These are phyloP conservation scores for Kitagawia praeruptora DNA, from an alignment of 129 eudicot genomes.

Conservation along the genomic window DNA sequence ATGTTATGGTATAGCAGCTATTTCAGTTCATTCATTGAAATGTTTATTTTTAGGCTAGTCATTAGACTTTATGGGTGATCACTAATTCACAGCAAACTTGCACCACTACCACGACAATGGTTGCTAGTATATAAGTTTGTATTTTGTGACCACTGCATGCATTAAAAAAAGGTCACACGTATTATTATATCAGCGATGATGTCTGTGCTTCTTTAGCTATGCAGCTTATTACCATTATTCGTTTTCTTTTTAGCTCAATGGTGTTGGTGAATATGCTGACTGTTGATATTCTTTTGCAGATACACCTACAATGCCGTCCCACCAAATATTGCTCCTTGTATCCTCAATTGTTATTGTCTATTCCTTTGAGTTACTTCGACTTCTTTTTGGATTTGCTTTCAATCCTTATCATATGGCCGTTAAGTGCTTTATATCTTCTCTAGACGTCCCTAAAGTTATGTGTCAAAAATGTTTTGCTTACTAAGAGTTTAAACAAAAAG, in stretches of 20 bases:
- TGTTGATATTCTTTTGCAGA: conserved; percentile 33
- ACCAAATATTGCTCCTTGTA: conserved; percentile 81
- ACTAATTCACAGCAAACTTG: background rate
- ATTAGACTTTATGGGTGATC: background rate
- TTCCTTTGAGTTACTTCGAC: background rate
- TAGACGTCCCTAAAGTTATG: background rate
- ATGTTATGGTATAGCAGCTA: background rate
- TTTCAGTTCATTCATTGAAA: background rate
- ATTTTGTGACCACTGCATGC: background rate
- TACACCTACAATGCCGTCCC: conserved; percentile 69
- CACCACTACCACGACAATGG: background rate
- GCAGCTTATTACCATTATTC: background rate
- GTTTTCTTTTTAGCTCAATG: background rate
- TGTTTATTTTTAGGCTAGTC: background rate
- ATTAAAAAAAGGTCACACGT: background rate
- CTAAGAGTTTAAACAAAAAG: background rate
- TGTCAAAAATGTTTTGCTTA: background rate
- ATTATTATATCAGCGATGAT: background rate
- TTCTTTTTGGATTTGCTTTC: background rate
- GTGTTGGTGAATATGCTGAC: conserved; percentile 13
- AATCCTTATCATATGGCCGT: background rate
- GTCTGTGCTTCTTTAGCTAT: background rate
- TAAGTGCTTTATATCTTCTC: background rate
- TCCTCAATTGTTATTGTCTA: conserved; percentile 37
- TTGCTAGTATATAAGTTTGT: background rate